These are phyloP conservation scores for Corynascus novoguineensis DNA, from an alignment of 495 filamentous ascomycete genomes.

Conservation along the genomic window DNA sequence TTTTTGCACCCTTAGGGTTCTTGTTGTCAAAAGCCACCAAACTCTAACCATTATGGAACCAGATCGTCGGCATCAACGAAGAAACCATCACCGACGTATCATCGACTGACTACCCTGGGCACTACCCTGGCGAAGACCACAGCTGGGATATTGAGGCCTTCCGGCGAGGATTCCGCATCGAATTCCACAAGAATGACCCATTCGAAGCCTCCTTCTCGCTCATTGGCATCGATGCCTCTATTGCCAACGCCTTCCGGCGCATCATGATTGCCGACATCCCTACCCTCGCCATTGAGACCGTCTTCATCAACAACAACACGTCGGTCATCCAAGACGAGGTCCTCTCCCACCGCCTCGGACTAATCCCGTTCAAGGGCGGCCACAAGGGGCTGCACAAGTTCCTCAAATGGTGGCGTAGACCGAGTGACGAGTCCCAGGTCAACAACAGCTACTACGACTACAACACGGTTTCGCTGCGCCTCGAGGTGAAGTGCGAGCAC, in stretches of 20 bases:
- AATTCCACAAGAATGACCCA: constrained; percentile 75
- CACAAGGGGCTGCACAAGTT: constrained; percentile 66
- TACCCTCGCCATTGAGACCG: constrained; percentile 84
- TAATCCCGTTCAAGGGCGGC: constrained; percentile 80
- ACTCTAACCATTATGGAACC: constrained; percentile 8
- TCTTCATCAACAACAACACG: constrained; percentile 91
- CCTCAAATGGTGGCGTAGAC: constrained; percentile 65
- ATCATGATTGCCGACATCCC: constrained; percentile 95
- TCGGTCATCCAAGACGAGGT: constrained; percentile 98
- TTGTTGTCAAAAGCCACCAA: too few relatives aligned
- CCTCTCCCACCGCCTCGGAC: constrained; percentile 77
- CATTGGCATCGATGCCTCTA: constrained; percentile 81
- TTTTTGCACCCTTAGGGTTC: constrained; percentile 4
- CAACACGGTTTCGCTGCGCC: constrained; percentile 70
- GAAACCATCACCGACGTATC: constrained; percentile 86
- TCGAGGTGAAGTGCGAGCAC: constrained; percentile 70
- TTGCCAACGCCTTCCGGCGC: constrained; percentile 97
- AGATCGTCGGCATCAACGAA: constrained; percentile 80
- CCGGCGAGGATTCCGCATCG: constrained; percentile 58
- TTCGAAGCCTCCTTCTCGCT: constrained; percentile 81
- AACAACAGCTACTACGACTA: constrained; percentile 55
- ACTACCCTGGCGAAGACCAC: constrained; percentile 87
- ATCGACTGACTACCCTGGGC: constrained; percentile 83
- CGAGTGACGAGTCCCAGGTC: constrained; percentile 27
- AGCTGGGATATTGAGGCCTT: constrained; percentile 78